Base-by-base conservation (phyloP, 208 protist genomes). In the Trypanosoma cruzi region DNA sequence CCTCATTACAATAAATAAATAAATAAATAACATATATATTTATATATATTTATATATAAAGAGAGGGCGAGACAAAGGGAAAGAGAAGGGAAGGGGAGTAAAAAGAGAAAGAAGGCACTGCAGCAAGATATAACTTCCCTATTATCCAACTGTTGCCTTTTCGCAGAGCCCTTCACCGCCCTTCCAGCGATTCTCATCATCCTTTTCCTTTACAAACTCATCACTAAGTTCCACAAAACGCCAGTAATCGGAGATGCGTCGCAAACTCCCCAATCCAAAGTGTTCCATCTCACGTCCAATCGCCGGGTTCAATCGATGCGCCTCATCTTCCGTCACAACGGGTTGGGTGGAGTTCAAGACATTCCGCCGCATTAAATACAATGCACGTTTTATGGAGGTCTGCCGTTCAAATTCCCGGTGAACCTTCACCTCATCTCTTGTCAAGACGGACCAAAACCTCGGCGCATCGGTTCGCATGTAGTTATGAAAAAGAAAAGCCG, bases 401-500 rank as follows among this genome's bases (percentile, higher is more conserved):
- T 31, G 24, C 0, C 59, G 59, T 36, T 68, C 61, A 32, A 44
- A 37, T 4, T 40, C 14, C 14, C 48, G 20, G 20, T 26, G 29
- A 68, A 44, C 22, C 58, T 52, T 4, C 16, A 24, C 10, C 2
- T 32, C 20, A 18, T 46, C 28, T 26, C 52, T 1, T 5, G 31
- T 53, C 18, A 91, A 61, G 11, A 79, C 36, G 0, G 49, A 61
- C 63, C 72, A 94, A 65, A 82, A 86, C 54, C 80, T 75, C 28
- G 87, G 85, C 14, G 84, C 79, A 3, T 74, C 63, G 2, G 44
- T n/a, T 20, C 91, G 71, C 5, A 48, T 74, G 74, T 96, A 96
- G 69, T 92, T 75, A 68, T 98, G 95, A 56, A 86, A 93, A 5
- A 97, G 29, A 59, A 94, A 82, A 20, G 88, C 28, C 62, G 84